Conservation (phyloP, 2,329 filamentous ascomycete species). For the Triangularia verruculosa region DNA sequence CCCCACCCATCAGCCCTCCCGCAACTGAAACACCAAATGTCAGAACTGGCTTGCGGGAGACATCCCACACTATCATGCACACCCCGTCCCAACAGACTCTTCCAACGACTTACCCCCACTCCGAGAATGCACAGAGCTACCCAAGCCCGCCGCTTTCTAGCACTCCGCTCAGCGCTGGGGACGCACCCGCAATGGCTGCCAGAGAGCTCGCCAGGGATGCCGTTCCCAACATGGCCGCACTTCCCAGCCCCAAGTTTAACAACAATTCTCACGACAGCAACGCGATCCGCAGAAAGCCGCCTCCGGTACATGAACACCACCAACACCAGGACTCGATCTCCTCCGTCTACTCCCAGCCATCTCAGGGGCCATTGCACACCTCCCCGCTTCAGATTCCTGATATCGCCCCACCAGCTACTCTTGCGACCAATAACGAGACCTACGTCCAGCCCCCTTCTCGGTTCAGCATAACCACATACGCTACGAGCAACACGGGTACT, state of each 20-base stretch:
- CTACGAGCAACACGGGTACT: slow-evolving; percentile 48
- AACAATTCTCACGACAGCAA: slow-evolving; percentile 19
- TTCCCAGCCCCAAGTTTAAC: slow-evolving; percentile 16
- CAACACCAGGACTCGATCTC: slow-evolving; percentile 34
- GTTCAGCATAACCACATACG: slow-evolving; percentile 63
- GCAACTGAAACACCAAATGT: slow-evolving; percentile 30
- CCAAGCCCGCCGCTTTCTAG: slow-evolving; percentile 40
- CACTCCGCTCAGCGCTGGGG: slow-evolving; percentile 21
- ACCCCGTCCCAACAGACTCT: slow-evolving; percentile 34
- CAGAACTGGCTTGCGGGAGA: slow-evolving; percentile 23
- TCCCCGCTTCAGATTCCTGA: slow-evolving; percentile 23
- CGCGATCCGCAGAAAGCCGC: slow-evolving; percentile 27
- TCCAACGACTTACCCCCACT: slow-evolving; percentile 17
- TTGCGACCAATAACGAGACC: slow-evolving; percentile 32
- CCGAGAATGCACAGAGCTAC: slow-evolving; percentile 30
- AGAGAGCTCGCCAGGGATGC: slow-evolving; percentile 25
- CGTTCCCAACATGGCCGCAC: slow-evolving; percentile 13
- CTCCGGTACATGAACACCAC: slow-evolving; percentile 25
- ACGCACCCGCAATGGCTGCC: slow-evolving; percentile 26
- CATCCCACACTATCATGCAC: slow-evolving; percentile 35
- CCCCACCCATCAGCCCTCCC: slow-evolving; percentile 34
- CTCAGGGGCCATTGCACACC: slow-evolving; percentile 18
- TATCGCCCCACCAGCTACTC: neutral
- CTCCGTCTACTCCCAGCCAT: slow-evolving; percentile 33
- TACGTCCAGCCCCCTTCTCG: slow-evolving; percentile 55